Conservation (phyloP, 148 eudicot species). For the Dysphania ambrosioides region DNA sequence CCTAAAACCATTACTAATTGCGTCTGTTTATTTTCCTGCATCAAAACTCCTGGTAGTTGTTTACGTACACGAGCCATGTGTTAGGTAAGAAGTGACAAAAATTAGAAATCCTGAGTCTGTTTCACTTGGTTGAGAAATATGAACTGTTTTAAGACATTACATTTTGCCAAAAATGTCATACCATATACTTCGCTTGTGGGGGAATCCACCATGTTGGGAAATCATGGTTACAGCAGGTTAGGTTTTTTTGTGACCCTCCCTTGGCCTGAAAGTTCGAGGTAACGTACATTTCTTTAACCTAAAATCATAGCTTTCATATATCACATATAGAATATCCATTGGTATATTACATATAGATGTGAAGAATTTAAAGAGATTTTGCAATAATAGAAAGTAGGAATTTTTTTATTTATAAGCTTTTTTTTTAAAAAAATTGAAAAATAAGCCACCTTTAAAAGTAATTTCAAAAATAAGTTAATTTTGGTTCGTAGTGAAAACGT, state of each 20-base stretch:
- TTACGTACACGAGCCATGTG: slow-evolving; percentile 15
- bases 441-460: no score
- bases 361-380: no score
- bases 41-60: background rate
- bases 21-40: background rate
- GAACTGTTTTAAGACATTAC: background rate
- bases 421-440: no score
- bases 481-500: no score
- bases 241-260: background rate
- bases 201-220: background rate
- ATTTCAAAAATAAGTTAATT: no score
- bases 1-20: background rate
- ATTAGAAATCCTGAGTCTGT: slow-evolving; percentile 5
- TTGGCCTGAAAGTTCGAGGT: background rate
- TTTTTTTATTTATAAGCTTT: no score
- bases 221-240: background rate
- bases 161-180: background rate
- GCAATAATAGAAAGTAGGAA: no score
- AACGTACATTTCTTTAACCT: no score
- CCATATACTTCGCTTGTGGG: slow-evolving; percentile 18
- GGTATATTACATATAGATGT: no score
- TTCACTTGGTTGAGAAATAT: background rate
- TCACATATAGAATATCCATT: no score
- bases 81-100: slow-evolving; percentile 21
- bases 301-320: no score